These are phyloP conservation scores for Saprolegnia parasitica DNA, from an alignment of 352 stramenopile species.

Conservation along the genomic window DNA sequence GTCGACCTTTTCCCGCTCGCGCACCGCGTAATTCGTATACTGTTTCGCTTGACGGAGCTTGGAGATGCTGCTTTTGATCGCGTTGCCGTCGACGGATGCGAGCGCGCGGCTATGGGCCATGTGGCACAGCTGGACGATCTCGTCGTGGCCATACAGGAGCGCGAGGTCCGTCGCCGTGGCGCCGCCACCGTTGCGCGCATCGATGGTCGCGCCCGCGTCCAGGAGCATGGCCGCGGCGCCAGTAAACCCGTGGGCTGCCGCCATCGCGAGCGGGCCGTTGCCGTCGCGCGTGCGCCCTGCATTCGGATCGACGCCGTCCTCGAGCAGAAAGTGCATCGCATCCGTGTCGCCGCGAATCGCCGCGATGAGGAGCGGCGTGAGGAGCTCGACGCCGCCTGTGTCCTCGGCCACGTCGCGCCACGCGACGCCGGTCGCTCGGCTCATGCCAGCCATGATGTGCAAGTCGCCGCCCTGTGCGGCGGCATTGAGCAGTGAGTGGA, in stretches of 20 bases:
- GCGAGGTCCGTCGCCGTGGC: conserved; percentile 8
- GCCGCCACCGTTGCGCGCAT: conserved; percentile 5
- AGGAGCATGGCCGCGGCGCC: neutral
- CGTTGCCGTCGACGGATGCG: neutral
- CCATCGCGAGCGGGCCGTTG: conserved; percentile 15
- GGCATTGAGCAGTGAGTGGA: conserved; percentile 7
- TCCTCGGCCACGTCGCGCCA: conserved; percentile 1
- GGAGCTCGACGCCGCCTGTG: neutral
- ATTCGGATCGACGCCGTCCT: conserved; percentile 12
- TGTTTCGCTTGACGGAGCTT: neutral
- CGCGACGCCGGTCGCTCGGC: neutral
- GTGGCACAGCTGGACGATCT: conserved; percentile 6
- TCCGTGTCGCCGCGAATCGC: conserved; percentile 6
- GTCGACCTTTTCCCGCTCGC: neutral
- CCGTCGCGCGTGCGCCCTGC: conserved; percentile 4
- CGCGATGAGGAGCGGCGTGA: conserved; percentile 14
- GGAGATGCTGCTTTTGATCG: neutral
- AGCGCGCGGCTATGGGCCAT: neutral
- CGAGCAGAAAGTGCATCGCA: conserved; percentile 4
- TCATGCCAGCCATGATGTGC: conserved; percentile 18
- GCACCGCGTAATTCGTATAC: neutral
- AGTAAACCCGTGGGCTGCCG: neutral
- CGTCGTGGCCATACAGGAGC: conserved; percentile 3
- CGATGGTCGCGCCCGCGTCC: conserved; percentile 8
- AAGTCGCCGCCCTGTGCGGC: conserved; percentile 18